phyloP scores from a whole-genome alignment of 306 rosid genomes.

The Fagus sylvatica region DNA sequence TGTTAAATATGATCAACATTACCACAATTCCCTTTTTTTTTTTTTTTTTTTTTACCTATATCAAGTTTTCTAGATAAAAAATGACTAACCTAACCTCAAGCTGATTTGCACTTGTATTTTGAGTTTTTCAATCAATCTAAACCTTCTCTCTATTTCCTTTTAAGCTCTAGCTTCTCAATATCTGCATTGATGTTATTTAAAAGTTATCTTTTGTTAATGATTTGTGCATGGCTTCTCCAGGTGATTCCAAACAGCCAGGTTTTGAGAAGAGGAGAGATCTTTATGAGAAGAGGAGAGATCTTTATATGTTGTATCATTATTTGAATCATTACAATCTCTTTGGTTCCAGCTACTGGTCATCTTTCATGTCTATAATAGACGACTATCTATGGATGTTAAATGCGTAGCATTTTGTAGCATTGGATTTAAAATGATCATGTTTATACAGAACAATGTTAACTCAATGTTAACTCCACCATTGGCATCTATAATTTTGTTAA shows the following conservation, averaged over 20 bases:
- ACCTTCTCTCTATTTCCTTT: neutral
- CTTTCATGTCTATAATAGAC: too few species aligned
- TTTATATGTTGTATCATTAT: too few species aligned
- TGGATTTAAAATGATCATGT: too few species aligned
- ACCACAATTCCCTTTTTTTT: too few species aligned
- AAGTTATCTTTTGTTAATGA: slow-evolving; percentile 11
- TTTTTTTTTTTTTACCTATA: too few species aligned
- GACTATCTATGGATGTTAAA: too few species aligned
- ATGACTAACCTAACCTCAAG: neutral
- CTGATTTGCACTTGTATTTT: neutral
- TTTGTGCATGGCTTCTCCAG: slow-evolving; percentile 40
- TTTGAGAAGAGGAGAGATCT: slow-evolving; percentile 87
- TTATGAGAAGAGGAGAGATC: slow-evolving; percentile 77
- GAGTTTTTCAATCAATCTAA: neutral
- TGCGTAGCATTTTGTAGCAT: too few species aligned
- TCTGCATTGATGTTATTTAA: neutral
- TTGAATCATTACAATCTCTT: too few species aligned
- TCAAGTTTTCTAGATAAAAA: neutral
- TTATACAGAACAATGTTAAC: too few species aligned
- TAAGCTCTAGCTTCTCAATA: neutral
- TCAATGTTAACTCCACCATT: too few species aligned
- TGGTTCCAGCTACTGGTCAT: slow-evolving; percentile 85
- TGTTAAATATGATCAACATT: too few species aligned
- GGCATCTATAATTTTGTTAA: too few species aligned
- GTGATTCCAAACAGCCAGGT: slow-evolving; percentile 86